Evolutionary conservation across 768 basidiomycete species (phyloP).

Genomic region (Psilocybe sp.): DNA sequence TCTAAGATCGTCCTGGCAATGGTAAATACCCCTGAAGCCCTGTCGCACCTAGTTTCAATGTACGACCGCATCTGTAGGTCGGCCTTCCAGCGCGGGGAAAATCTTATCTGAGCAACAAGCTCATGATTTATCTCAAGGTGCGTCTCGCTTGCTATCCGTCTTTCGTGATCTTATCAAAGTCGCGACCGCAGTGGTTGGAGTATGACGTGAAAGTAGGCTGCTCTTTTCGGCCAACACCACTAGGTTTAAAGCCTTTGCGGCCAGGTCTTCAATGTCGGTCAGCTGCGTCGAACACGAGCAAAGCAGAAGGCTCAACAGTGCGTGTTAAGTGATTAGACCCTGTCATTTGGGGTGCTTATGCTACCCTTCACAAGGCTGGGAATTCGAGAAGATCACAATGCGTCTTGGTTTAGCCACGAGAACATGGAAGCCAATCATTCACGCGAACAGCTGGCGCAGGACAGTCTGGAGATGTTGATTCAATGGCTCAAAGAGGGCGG

Average conservation of each 20-base stretch:
- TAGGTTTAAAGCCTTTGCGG: background rate
- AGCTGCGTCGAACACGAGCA: slow-evolving; percentile 85
- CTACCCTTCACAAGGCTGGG: slow-evolving; percentile 42
- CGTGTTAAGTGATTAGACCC: slow-evolving; percentile 4
- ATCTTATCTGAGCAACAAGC: slow-evolving; percentile 96
- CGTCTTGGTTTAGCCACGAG: slow-evolving; percentile 84
- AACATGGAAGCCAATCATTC: slow-evolving; percentile 74
- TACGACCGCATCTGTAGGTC: slow-evolving; percentile 50
- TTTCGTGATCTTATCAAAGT: slow-evolving; percentile 12
- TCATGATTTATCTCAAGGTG: slow-evolving; percentile 93
- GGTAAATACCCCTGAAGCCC: slow-evolving; percentile 40
- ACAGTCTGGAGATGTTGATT: slow-evolving; percentile 93
- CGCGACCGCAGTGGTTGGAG: slow-evolving; percentile 81
- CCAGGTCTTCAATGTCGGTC: slow-evolving; percentile 97
- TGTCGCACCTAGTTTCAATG: background rate
- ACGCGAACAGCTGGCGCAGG: slow-evolving; percentile 82
- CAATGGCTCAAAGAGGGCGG: slow-evolving; percentile 93
- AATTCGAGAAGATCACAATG: slow-evolving; percentile 87
- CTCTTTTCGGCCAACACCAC: background rate
- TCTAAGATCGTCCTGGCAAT: slow-evolving; percentile 98
- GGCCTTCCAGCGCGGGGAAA: slow-evolving; percentile 98
- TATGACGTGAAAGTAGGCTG: slow-evolving; percentile 84
- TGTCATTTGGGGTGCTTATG: background rate
- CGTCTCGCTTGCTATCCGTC: slow-evolving; percentile 17
- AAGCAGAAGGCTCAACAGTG: slow-evolving; percentile 77